phyloP scores from a whole-genome alignment of 805 yeast genomes.

The Kodamaea laetipori region DNA sequence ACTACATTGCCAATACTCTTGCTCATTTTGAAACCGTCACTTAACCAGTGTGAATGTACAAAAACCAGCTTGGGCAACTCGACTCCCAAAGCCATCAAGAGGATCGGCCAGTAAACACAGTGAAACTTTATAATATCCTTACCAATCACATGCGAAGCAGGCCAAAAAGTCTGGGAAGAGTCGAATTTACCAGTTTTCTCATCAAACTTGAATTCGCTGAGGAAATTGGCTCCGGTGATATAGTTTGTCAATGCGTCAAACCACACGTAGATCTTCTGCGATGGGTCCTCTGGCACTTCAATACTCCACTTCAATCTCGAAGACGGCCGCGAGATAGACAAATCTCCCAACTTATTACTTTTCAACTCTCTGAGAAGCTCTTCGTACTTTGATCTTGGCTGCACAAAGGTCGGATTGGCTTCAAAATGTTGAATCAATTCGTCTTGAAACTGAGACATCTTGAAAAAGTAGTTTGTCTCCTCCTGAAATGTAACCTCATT shows the following conservation, averaged over 20 bases:
- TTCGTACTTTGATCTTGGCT: slow-evolving; percentile 58
- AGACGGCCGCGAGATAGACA: slow-evolving; percentile 86
- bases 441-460: slow-evolving; percentile 60
- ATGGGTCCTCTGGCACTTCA: slow-evolving; percentile 74
- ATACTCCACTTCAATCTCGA: slow-evolving; percentile 87
- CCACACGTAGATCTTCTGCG: slow-evolving; percentile 93
- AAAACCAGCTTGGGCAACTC: slow-evolving; percentile 71
- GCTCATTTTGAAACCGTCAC: slow-evolving; percentile 90
- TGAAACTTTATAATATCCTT: slow-evolving; percentile 91
- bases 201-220: slow-evolving; percentile 21
- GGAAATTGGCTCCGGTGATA: slow-evolving; percentile 67
- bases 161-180: slow-evolving; percentile 45
- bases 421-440: slow-evolving; percentile 52
- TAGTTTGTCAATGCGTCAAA: slow-evolving; percentile 91
- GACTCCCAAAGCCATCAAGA: slow-evolving; percentile 78
- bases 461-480: slow-evolving; percentile 88
- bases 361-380: slow-evolving; percentile 62
- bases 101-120: slow-evolving; percentile 91
- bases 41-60: slow-evolving; percentile 94
- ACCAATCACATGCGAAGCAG: slow-evolving; percentile 83
- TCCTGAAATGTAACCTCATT: slow-evolving; percentile 72
- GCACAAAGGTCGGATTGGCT: slow-evolving; percentile 57
- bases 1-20: slow-evolving; percentile 92
- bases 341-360: slow-evolving; percentile 52
- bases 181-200: slow-evolving; percentile 9